phyloP scores from a whole-genome alignment of 768 basidiomycete genomes.

The Holtermanniella nyarrowii region DNA sequence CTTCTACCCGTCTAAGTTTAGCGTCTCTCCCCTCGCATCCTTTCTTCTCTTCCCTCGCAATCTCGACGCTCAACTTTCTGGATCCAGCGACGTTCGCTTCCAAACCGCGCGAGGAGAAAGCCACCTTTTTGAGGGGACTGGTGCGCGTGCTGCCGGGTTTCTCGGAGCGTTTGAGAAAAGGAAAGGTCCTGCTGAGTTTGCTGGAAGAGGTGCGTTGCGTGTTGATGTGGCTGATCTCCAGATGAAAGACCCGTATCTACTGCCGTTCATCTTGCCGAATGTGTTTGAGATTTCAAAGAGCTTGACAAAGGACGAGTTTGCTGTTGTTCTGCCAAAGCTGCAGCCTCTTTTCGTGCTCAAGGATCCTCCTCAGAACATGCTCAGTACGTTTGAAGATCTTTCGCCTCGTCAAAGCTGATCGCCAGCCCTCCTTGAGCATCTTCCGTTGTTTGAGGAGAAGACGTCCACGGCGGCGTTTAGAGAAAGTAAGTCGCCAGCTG shows the following conservation, averaged over 20 bases:
- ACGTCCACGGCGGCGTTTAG: conserved; percentile 75
- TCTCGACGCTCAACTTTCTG: conserved; percentile 89
- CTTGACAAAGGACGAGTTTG: conserved; percentile 70
- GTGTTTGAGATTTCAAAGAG: conserved; percentile 78
- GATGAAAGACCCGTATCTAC: conserved; percentile 73
- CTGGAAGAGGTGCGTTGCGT: conserved; percentile 68
- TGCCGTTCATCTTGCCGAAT: conserved; percentile 93
- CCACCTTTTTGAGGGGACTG: conserved; percentile 88
- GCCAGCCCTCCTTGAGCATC: conserved; percentile 66
- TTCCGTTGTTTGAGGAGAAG: conserved; percentile 76
- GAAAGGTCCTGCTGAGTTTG: conserved; percentile 84
- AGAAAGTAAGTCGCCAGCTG: conserved; percentile 55
- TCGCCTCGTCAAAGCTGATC: neutral
- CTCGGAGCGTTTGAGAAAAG: conserved; percentile 69
- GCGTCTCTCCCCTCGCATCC: conserved; percentile 68
- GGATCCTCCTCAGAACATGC: conserved; percentile 95
- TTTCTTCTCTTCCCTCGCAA: conserved; percentile 91
- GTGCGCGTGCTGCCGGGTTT: conserved; percentile 70
- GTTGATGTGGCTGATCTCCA: conserved; percentile 8
- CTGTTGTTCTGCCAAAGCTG: conserved; percentile 70
- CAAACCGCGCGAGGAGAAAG: conserved; percentile 89
- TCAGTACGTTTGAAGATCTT: conserved; percentile 44
- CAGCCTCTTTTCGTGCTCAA: conserved; percentile 81
- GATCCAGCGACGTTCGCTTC: conserved; percentile 91
- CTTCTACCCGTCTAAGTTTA: conserved; percentile 63